Conservation (phyloP, 2,329 filamentous ascomycete species). For the Metarhizium guizhouense region DNA sequence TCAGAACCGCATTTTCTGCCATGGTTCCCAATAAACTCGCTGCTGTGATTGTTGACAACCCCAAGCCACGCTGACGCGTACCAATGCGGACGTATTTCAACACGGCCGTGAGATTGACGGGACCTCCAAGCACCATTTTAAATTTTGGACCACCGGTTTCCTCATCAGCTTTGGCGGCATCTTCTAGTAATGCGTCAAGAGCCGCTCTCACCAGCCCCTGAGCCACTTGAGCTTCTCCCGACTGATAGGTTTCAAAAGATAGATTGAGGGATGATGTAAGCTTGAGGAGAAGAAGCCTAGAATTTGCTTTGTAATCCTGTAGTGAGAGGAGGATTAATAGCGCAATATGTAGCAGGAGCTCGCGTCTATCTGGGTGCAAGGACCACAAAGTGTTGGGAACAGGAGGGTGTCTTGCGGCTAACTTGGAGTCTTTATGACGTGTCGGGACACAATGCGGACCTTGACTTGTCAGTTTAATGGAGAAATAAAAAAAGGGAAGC, state of each 20-base stretch:
- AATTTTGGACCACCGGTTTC: conserved; percentile 56
- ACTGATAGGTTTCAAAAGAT: conserved; percentile 51
- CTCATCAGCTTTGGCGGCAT: conserved; percentile 42
- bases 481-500: background rate
- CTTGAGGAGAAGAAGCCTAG: conserved; percentile 61
- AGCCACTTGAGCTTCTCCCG: conserved; percentile 69
- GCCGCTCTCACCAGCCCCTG: conserved; percentile 66
- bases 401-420: conserved; percentile 46
- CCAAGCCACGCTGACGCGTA: conserved; percentile 66
- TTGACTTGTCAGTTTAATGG: conserved; percentile 9
- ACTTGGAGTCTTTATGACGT: conserved; percentile 34
- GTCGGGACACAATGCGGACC: conserved; percentile 31
- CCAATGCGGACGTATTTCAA: conserved; percentile 73
- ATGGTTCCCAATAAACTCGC: conserved; percentile 73
- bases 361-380: conserved; percentile 51
- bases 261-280: conserved; percentile 65
- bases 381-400: conserved; percentile 51
- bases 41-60: conserved; percentile 63
- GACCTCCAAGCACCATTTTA: conserved; percentile 54
- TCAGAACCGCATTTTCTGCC: conserved; percentile 68
- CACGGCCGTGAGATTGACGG: conserved; percentile 63
- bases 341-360: conserved; percentile 61
- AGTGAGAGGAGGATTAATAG: conserved; percentile 67
- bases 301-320: conserved; percentile 68
- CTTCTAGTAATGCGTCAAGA: conserved; percentile 30